phyloP scores from a whole-genome alignment of 1,139 yeast genomes.

The Spathaspora sp. region DNA sequence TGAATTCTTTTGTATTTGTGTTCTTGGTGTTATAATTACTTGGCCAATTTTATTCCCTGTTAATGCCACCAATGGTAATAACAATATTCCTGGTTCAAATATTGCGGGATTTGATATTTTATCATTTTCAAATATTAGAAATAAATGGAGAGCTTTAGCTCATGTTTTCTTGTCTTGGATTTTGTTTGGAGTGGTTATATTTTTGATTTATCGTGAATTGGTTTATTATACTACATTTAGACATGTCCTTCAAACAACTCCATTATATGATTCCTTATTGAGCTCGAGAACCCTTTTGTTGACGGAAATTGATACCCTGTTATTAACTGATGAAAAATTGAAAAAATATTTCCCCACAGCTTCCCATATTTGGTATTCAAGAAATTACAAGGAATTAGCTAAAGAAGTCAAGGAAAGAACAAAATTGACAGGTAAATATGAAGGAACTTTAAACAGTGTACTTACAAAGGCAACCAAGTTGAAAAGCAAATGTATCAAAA shows the following conservation, averaged over 20 bases:
- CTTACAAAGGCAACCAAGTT: constrained; percentile 56
- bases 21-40: constrained; percentile 61
- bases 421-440: constrained; percentile 55
- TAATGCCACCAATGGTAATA: constrained; percentile 76
- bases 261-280: constrained; percentile 63
- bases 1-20: constrained; percentile 56
- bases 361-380: constrained; percentile 59
- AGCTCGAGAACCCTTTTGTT: constrained; percentile 68
- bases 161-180: constrained; percentile 74
- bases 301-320: constrained; percentile 56
- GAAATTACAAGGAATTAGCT: constrained; percentile 54
- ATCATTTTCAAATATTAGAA: constrained; percentile 61
- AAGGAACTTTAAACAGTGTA: constrained; percentile 55
- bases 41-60: constrained; percentile 86
- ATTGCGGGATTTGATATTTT: constrained; percentile 55
- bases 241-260: constrained; percentile 68
- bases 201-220: constrained; percentile 68
- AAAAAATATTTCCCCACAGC: constrained; percentile 62
- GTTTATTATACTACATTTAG: constrained; percentile 65
- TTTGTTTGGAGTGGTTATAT: constrained; percentile 58
- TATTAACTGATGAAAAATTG: constrained; percentile 51
- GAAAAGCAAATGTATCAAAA: constrained; percentile 56
- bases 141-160: constrained; percentile 63
- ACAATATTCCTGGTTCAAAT: constrained; percentile 25
- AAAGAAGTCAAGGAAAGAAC: constrained; percentile 56